Evolutionary conservation across 208 protist genomes (phyloP).

Genomic region (Trypanosomatidae sp.): DNA sequence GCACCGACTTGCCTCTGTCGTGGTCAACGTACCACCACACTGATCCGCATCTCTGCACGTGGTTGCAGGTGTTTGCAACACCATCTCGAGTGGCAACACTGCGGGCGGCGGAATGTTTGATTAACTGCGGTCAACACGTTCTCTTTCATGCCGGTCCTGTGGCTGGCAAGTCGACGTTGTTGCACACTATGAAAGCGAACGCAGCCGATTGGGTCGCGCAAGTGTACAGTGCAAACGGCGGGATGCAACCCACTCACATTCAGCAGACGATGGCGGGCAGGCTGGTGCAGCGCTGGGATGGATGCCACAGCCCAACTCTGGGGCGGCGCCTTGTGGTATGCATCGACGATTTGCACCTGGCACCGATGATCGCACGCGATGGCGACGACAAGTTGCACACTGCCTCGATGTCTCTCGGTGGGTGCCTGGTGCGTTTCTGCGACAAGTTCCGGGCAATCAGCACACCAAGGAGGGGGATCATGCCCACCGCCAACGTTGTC

Average conservation of each 20-base stretch:
- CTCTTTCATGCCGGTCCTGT: conserved; percentile 48
- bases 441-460: conserved; percentile 62
- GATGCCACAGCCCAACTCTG: conserved; percentile 52
- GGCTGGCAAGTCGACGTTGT: conserved; percentile 73
- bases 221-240: conserved; percentile 48
- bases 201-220: conserved; percentile 55
- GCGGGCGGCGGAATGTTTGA: conserved; percentile 64
- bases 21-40: conserved; percentile 48
- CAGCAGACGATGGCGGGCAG: conserved; percentile 60
- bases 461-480: conserved; percentile 52
- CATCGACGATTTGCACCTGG: conserved; percentile 86
- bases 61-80: conserved; percentile 58
- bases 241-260: conserved; percentile 39
- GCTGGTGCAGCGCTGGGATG: conserved; percentile 48
- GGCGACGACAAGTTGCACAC: neutral
- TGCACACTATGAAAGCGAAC: conserved; percentile 53
- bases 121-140: conserved; percentile 77
- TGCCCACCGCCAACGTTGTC: conserved; percentile 58
- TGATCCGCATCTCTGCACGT: conserved; percentile 39
- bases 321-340: conserved; percentile 77
- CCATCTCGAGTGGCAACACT: conserved; percentile 57
- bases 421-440: conserved; percentile 68
- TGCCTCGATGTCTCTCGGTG: conserved; percentile 27
- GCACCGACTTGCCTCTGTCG: conserved; percentile 34
- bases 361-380: conserved; percentile 14